A percentile compares a stretch with the other conserved stretches of the same genome.
phyloP scores from a whole-genome alignment of 163 green algal genomes.

The Chlorella variabilis region DNA sequence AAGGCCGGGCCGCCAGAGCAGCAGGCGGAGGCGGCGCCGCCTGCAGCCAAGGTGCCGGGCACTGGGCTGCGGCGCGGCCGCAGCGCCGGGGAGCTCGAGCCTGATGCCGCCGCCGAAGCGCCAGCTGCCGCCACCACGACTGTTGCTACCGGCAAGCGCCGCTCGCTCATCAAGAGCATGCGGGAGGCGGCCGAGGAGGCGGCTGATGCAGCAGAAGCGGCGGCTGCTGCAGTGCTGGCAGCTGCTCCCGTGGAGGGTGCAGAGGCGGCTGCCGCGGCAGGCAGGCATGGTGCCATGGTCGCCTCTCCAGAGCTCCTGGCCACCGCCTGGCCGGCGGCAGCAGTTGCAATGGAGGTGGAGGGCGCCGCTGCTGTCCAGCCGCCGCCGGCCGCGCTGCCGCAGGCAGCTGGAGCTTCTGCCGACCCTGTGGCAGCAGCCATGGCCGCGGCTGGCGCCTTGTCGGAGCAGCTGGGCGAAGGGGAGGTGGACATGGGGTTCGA shows the following conservation, averaged over 20 bases:
- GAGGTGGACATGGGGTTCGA: neutral
- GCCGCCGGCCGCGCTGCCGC: neutral
- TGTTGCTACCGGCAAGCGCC: no score
- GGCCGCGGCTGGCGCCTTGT: neutral
- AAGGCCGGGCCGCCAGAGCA: no score
- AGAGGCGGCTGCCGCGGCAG: neutral
- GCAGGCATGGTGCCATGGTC: no score
- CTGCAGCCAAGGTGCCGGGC: neutral
- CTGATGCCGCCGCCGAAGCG: neutral
- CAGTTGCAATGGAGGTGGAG: constrained; percentile 1
- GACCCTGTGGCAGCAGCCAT: constrained; percentile 1
- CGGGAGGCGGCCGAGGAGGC: neutral
- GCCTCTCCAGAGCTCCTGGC: neutral
- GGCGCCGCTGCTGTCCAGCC: neutral
- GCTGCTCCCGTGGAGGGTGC: neutral
- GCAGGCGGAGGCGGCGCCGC: no score
- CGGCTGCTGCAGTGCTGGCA: neutral
- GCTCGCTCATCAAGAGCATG: neutral
- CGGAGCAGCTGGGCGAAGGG: neutral
- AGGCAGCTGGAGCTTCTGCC: neutral
- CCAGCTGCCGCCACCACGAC: neutral
- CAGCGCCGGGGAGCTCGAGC: neutral
- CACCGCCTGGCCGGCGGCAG: neutral
- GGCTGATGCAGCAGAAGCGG: neutral
- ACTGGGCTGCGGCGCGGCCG: neutral